Conservation (phyloP, 306 rosid species). For the Carpinus viminea region DNA sequence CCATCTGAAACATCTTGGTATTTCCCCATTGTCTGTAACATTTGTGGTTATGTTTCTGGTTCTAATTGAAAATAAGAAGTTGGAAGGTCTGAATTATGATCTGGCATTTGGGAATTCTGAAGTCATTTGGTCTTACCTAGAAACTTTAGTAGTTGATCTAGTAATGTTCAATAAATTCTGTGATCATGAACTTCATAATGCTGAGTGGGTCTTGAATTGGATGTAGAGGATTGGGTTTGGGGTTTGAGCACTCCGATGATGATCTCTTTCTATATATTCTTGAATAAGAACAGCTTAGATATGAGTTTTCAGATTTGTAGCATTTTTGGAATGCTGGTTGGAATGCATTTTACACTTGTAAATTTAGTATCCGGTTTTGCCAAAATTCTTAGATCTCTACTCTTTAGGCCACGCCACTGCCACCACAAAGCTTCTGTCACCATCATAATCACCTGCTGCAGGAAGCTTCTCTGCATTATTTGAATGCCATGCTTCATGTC, state of each 20-base stretch:
- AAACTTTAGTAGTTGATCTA: background rate
- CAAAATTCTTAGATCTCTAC: background rate
- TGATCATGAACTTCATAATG: background rate
- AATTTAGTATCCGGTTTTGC: background rate
- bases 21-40: background rate
- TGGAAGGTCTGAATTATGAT: constrained; percentile 2
- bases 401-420: background rate
- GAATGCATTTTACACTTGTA: background rate
- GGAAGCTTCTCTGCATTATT: background rate
- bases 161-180: background rate
- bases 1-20: background rate
- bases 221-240: background rate
- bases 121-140: background rate
- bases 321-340: background rate
- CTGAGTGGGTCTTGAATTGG: background rate
- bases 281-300: background rate
- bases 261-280: background rate
- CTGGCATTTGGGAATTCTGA: background rate
- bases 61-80: background rate
- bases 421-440: background rate
- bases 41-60: background rate
- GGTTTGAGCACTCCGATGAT: no score
- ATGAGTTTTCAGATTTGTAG: background rate
- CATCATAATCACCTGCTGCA: background rate
- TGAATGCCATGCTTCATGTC: background rate